A percentile compares a stretch with the other conserved stretches of the same genome.
Conservation (phyloP, 805 yeast genomes). For the Starmerella stigmatis region DNA sequence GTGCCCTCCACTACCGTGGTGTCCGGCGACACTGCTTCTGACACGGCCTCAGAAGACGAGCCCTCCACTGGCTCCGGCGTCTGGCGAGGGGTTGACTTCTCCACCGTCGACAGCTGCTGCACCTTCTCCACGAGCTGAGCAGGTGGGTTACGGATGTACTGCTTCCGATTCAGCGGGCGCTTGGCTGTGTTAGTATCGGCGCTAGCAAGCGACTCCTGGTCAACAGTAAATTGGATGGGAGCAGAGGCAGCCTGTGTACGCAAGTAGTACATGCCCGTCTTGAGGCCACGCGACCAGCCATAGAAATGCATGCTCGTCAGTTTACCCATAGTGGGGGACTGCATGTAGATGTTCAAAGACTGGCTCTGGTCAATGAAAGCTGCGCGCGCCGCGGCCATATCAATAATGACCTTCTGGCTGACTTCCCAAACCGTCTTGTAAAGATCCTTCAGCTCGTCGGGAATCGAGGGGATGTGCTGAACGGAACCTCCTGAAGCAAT, state of each 20-base stretch:
- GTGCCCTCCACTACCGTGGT: conserved; percentile 14
- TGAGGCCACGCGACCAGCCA: conserved; percentile 96
- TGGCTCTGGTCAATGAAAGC: conserved; percentile 80
- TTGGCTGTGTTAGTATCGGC: conserved; percentile 15
- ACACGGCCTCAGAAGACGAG: conserved; percentile 7
- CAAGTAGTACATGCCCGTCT: conserved; percentile 97
- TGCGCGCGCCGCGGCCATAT: conserved; percentile 73
- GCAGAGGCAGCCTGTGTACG: conserved; percentile 96
- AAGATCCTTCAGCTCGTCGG: conserved; percentile 60
- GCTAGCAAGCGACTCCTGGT: conserved; percentile 35
- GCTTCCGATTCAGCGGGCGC: conserved; percentile 23
- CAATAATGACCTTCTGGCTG: conserved; percentile 72
- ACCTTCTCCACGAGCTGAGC: conserved; percentile 12
- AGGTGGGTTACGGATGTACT: conserved; percentile 21
- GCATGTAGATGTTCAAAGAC: conserved; percentile 78
- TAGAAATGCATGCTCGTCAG: conserved; percentile 96
- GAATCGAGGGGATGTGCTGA: conserved; percentile 62
- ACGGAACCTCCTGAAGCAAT: conserved; percentile 76
- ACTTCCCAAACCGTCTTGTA: conserved; percentile 97
- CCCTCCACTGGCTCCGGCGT: conserved; percentile 13
- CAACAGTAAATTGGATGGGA: conserved; percentile 85
- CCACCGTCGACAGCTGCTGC: conserved; percentile 9
- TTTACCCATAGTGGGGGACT: conserved; percentile 90
- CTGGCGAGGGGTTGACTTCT: conserved; percentile 3
- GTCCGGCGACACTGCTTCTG: conserved; percentile 14